These are phyloP conservation scores for Rasamsonia emersonii DNA, from an alignment of 2,329 filamentous ascomycete genomes.

Conservation along the genomic window DNA sequence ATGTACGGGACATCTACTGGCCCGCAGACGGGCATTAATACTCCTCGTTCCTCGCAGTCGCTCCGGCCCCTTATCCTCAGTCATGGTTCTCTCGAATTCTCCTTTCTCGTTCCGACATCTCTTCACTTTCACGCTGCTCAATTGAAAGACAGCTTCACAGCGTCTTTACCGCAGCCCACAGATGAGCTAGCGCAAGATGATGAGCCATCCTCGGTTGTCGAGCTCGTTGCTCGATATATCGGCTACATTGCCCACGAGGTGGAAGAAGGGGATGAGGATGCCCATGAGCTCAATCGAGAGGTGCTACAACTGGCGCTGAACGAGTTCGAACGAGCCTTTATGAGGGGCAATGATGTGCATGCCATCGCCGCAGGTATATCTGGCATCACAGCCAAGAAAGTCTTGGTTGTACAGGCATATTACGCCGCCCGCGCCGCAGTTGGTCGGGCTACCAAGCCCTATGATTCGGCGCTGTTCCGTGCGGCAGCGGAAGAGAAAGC, in stretches of 20 bases:
- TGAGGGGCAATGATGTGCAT: constrained; percentile 93
- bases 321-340: constrained; percentile 92
- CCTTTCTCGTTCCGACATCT: constrained; percentile 87
- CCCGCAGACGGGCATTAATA: constrained; percentile 92
- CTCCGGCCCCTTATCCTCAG: constrained; percentile 82
- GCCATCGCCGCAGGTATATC: constrained; percentile 76
- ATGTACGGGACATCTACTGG: constrained; percentile 81
- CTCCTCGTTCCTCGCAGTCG: constrained; percentile 86
- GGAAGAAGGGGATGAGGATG: constrained; percentile 84
- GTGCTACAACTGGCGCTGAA: constrained; percentile 86
- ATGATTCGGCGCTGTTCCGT: constrained; percentile 86
- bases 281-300: constrained; percentile 80
- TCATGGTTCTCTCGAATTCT: constrained; percentile 93
- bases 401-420: constrained; percentile 82
- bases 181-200: constrained; percentile 97
- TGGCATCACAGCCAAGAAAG: constrained; percentile 87
- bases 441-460: constrained; percentile 78
- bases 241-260: constrained; percentile 83
- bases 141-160: constrained; percentile 81
- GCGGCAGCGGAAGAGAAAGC: constrained; percentile 78
- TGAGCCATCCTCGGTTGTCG: constrained; percentile 90
- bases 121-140: constrained; percentile 94
- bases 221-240: constrained; percentile 89
- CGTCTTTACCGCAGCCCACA: constrained; percentile 79
- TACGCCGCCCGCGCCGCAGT: constrained; percentile 78